A percentile compares a stretch with the other conserved stretches of the same genome.
Evolutionary conservation across 805 yeast species (phyloP).

Genomic region (Monosporozyma siamensis): DNA sequence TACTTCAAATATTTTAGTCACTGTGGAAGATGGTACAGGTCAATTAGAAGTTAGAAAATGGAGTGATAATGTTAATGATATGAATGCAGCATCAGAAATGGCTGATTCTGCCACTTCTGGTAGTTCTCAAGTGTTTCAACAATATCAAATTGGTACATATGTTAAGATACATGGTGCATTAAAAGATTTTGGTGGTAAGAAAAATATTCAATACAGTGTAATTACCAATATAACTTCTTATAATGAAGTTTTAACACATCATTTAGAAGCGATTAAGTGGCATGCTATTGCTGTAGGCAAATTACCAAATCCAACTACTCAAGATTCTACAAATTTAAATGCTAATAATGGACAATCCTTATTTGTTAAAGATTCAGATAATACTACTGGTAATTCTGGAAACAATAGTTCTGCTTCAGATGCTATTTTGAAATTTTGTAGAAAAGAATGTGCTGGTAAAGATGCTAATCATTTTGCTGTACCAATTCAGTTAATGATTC

Average conservation of each 20-base stretch:
- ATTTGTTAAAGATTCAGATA: conserved; percentile 37
- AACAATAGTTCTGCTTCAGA: conserved; percentile 32
- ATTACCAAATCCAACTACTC: conserved; percentile 13
- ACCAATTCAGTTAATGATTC: conserved; percentile 54
- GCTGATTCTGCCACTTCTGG: conserved; percentile 10
- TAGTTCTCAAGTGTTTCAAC: conserved; percentile 29
- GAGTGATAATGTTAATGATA: conserved; percentile 37
- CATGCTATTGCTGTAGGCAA: conserved; percentile 51
- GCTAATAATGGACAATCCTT: conserved; percentile 23
- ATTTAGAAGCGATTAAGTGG: conserved; percentile 50
- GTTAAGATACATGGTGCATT: conserved; percentile 50
- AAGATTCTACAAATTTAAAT: conserved; percentile 12
- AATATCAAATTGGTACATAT: conserved; percentile 42
- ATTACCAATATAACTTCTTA: conserved; percentile 50
- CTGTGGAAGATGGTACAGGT: conserved; percentile 76
- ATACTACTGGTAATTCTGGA: conserved; percentile 17
- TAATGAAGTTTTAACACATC: conserved; percentile 62
- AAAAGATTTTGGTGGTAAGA: conserved; percentile 53
- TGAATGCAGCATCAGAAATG: conserved; percentile 22
- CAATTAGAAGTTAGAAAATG: conserved; percentile 55
- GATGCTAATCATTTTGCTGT: conserved; percentile 61
- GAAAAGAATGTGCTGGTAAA: conserved; percentile 36
- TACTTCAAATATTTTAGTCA: conserved; percentile 45
- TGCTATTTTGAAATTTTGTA: conserved; percentile 40
- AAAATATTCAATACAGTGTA: conserved; percentile 54